Base-by-base conservation (phyloP, 2,329 filamentous ascomycete genomes). In the Fusarium metavorans region DNA sequence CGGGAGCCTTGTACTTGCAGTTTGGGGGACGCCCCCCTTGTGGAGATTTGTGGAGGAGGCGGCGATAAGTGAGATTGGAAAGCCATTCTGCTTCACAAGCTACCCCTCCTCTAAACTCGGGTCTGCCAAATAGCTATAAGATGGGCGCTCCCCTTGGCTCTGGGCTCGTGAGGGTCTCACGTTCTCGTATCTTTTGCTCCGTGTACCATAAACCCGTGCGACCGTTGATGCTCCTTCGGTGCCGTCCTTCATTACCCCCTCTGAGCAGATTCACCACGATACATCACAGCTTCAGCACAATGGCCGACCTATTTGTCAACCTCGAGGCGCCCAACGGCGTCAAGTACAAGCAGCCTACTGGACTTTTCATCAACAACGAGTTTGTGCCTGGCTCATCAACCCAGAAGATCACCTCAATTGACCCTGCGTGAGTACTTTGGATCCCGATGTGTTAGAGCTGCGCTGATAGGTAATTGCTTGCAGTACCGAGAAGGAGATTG, bases 321-420 rank as follows among this genome's bases (percentile, higher is more conserved):
- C 88, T 96, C 67, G 93, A 90, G 63, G 93, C 94, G 65, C 94
- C 94, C 11, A 96, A 96, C 83, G 94, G 94, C 78, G 88, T 87
- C 82, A 92, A 91, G 79, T 95, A 94, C 82, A 86, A 83, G 16
- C 92, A 95, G 85, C 93, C 93, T 3, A 88, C 90, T 32, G 94
- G 94, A 34, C 88, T 96, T 10, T 96, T 95, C 83, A 95, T 96
- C 85, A 94, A 95, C 86, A 95, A 95, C 73, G 92, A 95, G 81
- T 95, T 94, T 82, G 92, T 95, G n/a, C 63, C 76, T 8, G 73
- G 77, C 23, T 74, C 76, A 2, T 73, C 76, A 2, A 77, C 72
- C 32, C 68, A 73, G 30, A 81, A 78, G 30, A 76, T 81, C n/a
- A 70, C 68, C 37, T 79, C 78, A 11, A 75, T 79, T 48, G 78